Base-by-base conservation (phyloP, 179 eudicot genomes). In the Silene noctiflora region DNA sequence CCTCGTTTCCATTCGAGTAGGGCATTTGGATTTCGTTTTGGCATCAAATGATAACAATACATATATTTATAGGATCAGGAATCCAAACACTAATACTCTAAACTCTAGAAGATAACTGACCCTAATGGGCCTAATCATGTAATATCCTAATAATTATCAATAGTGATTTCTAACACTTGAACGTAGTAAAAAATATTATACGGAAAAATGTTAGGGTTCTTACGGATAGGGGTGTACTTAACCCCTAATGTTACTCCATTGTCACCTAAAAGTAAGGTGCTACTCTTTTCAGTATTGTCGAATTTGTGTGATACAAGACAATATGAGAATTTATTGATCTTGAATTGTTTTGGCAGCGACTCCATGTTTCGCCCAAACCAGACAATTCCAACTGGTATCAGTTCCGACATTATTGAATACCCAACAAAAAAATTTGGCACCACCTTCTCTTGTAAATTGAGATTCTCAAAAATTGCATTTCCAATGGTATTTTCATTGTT, bases 331-430 rank as follows among this genome's bases (percentile, higher is more conserved):
- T 70, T 53, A 79, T 33, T 75, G 3, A 90, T 80, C 12, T 85
- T 83, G 74, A 90, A 79, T 74, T 90, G 95, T 21, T 78, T 78
- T 0, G 92, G 92, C 1, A 90, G 67, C 0, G 95, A 90, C 39
- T 75, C 72, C 46, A 63, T 76, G n/a, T 85, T 86, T 8, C 88
- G 88, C 6, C 95, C 95, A 80, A 90, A 90, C 4, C 95, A 91
- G 24, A 84, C 91, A 4, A 90, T 86, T 10, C 95, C 92, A 16
- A 74, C 67, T 0, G 91, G 91, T 11, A 70, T 70, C 0, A 3
- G 19, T 0, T 70, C 61, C 12, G 73, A 24, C 1, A 70, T 0
- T 12, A 22, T 4, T 3, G 73, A 70, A 31, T 62, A 70, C 19
- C 73, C 73, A 0, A 70, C 39, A 12, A 70, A 70, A 25, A 70